These are phyloP conservation scores for Mycena venus DNA, from an alignment of 768 basidiomycete genomes.

Conservation along the genomic window DNA sequence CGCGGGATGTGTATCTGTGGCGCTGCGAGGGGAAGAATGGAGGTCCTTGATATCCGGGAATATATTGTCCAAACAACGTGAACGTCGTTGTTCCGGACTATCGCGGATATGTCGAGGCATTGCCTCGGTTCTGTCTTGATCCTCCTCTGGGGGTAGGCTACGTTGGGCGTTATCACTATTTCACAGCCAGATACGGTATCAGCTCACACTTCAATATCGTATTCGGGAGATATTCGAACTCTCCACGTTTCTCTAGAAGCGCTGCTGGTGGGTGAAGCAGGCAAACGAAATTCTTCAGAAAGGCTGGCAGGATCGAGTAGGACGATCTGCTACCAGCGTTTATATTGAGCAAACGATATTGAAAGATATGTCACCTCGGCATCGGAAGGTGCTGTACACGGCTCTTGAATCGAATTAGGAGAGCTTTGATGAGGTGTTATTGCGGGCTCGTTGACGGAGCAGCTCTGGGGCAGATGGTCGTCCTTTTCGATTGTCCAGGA, in stretches of 20 bases:
- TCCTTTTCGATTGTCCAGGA: conserved; percentile 17
- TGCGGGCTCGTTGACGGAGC: neutral
- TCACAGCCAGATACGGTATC: neutral
- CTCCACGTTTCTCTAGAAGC: conserved; percentile 9
- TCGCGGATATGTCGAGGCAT: neutral
- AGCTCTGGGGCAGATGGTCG: neutral
- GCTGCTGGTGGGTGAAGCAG: conserved; percentile 1
- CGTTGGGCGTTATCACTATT: neutral
- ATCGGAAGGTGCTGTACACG: neutral
- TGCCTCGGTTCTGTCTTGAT: neutral
- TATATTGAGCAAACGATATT: neutral
- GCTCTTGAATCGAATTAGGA: neutral
- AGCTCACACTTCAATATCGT: conserved; percentile 25
- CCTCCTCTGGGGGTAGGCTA: conserved; percentile 1
- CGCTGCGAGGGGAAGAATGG: neutral
- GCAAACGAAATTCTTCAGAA: conserved; percentile 14
- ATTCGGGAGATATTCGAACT: conserved; percentile 23
- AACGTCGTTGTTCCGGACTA: conserved; percentile 18
- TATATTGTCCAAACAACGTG: conserved; percentile 3
- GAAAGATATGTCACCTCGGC: neutral
- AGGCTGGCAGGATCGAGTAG: conserved; percentile 12
- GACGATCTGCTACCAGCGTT: neutral
- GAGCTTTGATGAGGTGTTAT: neutral
- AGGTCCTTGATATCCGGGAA: conserved; percentile 18
- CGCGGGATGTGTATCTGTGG: neutral